Percentiles rank a stretch among this genome's conserved stretches.
Conservation (phyloP, 139 green algal species). For the Nannochloris sp. region DNA sequence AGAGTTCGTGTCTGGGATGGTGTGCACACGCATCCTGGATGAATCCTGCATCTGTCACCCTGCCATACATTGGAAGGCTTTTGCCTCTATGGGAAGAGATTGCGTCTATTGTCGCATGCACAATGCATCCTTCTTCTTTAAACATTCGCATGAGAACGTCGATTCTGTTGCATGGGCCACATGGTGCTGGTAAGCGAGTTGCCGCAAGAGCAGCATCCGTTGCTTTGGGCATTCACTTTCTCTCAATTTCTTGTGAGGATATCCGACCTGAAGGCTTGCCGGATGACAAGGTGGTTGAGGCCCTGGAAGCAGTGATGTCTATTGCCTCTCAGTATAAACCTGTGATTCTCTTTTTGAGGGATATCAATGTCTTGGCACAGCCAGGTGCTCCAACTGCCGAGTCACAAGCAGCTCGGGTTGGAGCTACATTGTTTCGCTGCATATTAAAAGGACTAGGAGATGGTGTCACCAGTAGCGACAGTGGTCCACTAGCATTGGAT, state of each 20-base stretch:
- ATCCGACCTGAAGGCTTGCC: constrained; percentile 20
- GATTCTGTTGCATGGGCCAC: constrained; percentile 53
- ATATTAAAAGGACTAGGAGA: constrained; percentile 12
- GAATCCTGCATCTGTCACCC: neutral
- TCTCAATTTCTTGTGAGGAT: constrained; percentile 50
- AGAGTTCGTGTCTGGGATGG: neutral
- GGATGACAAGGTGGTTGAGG: constrained; percentile 40
- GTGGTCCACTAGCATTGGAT: neutral
- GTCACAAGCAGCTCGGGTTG: constrained; percentile 19
- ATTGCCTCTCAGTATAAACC: constrained; percentile 45
- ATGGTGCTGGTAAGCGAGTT: constrained; percentile 43
- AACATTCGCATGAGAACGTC: constrained; percentile 31
- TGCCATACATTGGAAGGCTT: neutral
- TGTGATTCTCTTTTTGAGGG: constrained; percentile 40
- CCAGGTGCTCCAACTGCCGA: constrained; percentile 1
- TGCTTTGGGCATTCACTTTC: constrained; percentile 58
- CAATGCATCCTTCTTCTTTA: constrained; percentile 32
- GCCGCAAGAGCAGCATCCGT: constrained; percentile 49
- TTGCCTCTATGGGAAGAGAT: constrained; percentile 18
- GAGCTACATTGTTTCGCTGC: constrained; percentile 23
- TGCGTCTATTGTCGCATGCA: constrained; percentile 15
- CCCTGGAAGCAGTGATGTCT: constrained; percentile 34
- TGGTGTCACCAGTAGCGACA: neutral
- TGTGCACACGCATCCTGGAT: neutral
- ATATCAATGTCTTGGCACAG: constrained; percentile 32